A percentile compares a stretch with the other conserved stretches of the same genome.
These are phyloP conservation scores for Cynara cardunculus DNA, from an alignment of 129 eudicot species.

Conservation along the genomic window DNA sequence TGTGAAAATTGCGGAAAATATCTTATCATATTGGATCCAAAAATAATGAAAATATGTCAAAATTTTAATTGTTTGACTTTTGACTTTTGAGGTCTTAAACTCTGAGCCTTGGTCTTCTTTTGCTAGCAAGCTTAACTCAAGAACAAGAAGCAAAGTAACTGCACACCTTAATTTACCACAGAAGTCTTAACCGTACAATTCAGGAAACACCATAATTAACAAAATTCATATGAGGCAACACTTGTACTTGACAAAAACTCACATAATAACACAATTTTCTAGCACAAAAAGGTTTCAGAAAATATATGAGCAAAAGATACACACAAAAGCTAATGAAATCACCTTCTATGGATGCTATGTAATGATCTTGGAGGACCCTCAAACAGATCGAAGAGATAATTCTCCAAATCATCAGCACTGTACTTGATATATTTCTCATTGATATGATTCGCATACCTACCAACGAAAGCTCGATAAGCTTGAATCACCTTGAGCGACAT, in stretches of 20 bases:
- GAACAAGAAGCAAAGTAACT: neutral
- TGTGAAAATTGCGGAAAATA: no score
- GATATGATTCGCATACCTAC: constrained; percentile 50
- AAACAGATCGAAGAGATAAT: constrained; percentile 64
- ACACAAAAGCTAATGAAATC: constrained; percentile 26
- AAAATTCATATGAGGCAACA: neutral
- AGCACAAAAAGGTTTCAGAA: constrained; percentile 5
- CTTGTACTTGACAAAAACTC: neutral
- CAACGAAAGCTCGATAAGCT: constrained; percentile 84
- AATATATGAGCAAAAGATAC: constrained; percentile 1
- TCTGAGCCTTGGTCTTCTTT: neutral
- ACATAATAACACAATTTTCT: constrained; percentile 16
- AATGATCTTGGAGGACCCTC: constrained; percentile 84
- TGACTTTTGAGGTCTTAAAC: neutral
- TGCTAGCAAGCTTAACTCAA: neutral
- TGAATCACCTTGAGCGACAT: constrained; percentile 81
- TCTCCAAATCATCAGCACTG: constrained; percentile 80
- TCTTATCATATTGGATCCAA: no score
- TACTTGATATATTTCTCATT: constrained; percentile 83
- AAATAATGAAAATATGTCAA: no score
- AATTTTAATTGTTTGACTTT: neutral
- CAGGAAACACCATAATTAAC: neutral
- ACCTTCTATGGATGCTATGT: constrained; percentile 67
- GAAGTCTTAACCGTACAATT: neutral
- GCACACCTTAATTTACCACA: neutral